These are phyloP conservation scores for Fraxinus velutina DNA, from an alignment of 305 asterid genomes.

Conservation along the genomic window DNA sequence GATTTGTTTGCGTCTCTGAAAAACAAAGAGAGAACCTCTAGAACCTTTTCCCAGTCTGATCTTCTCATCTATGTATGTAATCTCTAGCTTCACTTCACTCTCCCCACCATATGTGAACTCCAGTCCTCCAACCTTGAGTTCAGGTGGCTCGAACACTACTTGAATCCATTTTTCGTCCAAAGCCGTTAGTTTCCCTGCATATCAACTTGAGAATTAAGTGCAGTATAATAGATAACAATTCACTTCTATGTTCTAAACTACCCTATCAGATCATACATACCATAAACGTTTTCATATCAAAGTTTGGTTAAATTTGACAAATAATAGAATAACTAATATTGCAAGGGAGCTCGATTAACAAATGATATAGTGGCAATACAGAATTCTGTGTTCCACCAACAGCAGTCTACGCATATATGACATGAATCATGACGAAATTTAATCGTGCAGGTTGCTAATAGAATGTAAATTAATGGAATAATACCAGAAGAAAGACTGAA, in stretches of 20 bases:
- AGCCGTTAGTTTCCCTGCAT: slow-evolving; percentile 63
- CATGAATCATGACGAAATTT: neutral
- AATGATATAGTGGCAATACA: neutral
- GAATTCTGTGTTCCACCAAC: neutral
- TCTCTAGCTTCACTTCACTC: slow-evolving; percentile 90
- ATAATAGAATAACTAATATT: neutral
- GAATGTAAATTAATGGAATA: neutral
- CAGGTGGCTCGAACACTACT: slow-evolving; percentile 76
- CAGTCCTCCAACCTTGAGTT: slow-evolving; percentile 65
- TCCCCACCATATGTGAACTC: slow-evolving; percentile 74
- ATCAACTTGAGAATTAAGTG: neutral
- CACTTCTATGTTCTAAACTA: neutral
- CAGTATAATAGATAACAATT: neutral
- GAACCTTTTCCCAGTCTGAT: slow-evolving; percentile 84
- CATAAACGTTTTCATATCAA: neutral
- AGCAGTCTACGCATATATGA: neutral
- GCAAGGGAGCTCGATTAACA: neutral
- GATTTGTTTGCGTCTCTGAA: slow-evolving; percentile 41
- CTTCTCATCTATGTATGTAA: slow-evolving; percentile 74
- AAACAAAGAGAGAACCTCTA: slow-evolving; percentile 78
- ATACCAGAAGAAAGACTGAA: neutral
- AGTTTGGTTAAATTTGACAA: neutral
- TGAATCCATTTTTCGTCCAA: slow-evolving; percentile 85
- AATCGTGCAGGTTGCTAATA: neutral
- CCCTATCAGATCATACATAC: neutral